Conservation (phyloP, 148 eudicot genomes). For the Salicornia ramosissima region DNA sequence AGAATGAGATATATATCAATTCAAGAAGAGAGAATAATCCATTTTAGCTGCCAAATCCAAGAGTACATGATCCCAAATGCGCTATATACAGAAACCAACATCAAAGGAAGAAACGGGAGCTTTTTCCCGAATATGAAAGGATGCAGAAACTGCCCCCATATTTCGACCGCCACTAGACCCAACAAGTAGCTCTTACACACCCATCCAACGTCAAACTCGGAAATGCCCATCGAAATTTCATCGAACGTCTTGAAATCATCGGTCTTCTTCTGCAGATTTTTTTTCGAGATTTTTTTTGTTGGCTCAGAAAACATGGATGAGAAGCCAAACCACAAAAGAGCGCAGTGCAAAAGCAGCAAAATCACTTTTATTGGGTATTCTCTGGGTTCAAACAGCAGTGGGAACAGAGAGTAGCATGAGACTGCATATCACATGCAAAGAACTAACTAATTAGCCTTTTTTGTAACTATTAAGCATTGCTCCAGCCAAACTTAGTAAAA, state of each 20-base stretch:
- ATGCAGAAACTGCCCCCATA: conserved; percentile 78
- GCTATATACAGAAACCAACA: conserved; percentile 69
- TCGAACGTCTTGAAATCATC: conserved; percentile 12
- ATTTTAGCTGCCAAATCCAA: conserved; percentile 83
- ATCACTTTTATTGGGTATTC: conserved; percentile 85
- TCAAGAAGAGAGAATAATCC: conserved; percentile 41
- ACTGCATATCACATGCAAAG: conserved; percentile 43
- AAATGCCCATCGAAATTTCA: conserved; percentile 9
- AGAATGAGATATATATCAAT: neutral
- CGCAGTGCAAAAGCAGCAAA: conserved; percentile 48
- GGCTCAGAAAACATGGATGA: conserved; percentile 41
- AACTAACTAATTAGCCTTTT: conserved; percentile 5
- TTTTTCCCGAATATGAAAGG: conserved; percentile 50
- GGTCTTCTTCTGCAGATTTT: conserved; percentile 17
- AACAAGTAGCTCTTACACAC: conserved; percentile 49
- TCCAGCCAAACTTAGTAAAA: too few relatives aligned
- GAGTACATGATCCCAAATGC: conserved; percentile 76
- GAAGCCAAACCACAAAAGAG: conserved; percentile 62
- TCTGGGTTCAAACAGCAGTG: conserved; percentile 80
- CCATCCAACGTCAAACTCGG: conserved; percentile 47
- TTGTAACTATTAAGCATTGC: too few relatives aligned
- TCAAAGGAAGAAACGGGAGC: conserved; percentile 76
- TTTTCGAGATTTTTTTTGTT: conserved; percentile 21
- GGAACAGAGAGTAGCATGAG: conserved; percentile 87
- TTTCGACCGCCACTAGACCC: conserved; percentile 67